phyloP scores from a whole-genome alignment of 768 basidiomycete genomes.

The Cystobasidium tubakii region DNA sequence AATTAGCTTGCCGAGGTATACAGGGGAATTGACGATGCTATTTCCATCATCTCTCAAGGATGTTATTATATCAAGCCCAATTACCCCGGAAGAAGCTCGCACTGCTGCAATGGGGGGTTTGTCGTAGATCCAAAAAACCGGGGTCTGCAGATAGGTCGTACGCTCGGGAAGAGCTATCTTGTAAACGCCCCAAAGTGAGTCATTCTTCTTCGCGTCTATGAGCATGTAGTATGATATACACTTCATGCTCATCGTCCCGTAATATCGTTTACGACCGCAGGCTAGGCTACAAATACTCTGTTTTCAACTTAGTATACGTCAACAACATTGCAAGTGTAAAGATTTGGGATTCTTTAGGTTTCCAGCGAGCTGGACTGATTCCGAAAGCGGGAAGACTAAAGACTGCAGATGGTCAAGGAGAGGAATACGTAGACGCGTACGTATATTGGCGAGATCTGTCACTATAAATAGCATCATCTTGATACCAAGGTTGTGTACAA shows the following conservation, averaged over 20 bases:
- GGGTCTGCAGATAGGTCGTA: slow-evolving; percentile 62
- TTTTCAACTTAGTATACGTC: slow-evolving; percentile 87
- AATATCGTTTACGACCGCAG: not conserved
- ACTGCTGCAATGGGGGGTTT: slow-evolving; percentile 89
- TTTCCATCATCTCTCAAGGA: too few species aligned
- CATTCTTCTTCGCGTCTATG: too few species aligned
- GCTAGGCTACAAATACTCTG: slow-evolving; percentile 49
- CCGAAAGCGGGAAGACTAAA: slow-evolving; percentile 59
- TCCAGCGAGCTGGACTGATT: slow-evolving; percentile 52
- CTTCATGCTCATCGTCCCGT: slow-evolving; percentile 52
- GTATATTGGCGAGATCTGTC: slow-evolving; percentile 50
- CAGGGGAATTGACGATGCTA: too few species aligned
- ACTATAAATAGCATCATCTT: slow-evolving; percentile 42
- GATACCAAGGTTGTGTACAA: too few species aligned
- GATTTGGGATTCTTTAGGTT: slow-evolving; percentile 78
- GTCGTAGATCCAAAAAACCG: slow-evolving; percentile 62
- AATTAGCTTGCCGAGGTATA: too few species aligned
- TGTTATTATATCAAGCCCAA: slow-evolving; percentile 46
- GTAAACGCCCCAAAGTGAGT: slow-evolving; percentile 73
- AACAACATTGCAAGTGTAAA: slow-evolving; percentile 62
- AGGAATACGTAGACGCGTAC: slow-evolving; percentile 84
- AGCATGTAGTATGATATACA: too few species aligned
- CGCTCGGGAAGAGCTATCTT: slow-evolving; percentile 70
- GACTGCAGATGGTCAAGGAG: slow-evolving; percentile 62
- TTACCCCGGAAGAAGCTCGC: slow-evolving; percentile 36